A percentile compares a stretch with the other conserved stretches of the same genome.
phyloP scores from a whole-genome alignment of 345 rosid species.

The Odontarrhena argentea region DNA sequence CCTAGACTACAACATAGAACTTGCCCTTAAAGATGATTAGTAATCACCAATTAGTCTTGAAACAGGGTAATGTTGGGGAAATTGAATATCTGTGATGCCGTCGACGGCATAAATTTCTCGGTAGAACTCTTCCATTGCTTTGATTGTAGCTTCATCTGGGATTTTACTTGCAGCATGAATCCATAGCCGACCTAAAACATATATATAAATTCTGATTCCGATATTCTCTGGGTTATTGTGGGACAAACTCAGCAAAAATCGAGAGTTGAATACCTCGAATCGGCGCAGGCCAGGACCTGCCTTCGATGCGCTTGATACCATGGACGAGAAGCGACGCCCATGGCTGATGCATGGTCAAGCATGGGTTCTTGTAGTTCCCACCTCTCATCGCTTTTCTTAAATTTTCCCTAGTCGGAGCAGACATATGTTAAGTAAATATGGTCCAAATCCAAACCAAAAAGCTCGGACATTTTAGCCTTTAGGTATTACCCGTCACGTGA shows the following conservation, averaged over 20 bases:
- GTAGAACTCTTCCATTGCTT: constrained; percentile 92
- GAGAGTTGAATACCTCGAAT: constrained; percentile 54
- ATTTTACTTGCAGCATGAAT: constrained; percentile 92
- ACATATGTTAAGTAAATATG: too few species aligned
- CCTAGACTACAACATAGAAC: not conserved
- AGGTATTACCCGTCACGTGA: too few species aligned
- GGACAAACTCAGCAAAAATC: not conserved
- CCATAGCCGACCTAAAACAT: constrained; percentile 82
- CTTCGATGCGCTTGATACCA: constrained; percentile 94
- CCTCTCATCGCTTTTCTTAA: constrained; percentile 40
- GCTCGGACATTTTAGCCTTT: too few species aligned
- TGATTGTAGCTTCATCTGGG: constrained; percentile 82
- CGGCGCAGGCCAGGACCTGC: constrained; percentile 93
- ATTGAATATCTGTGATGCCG: constrained; percentile 63
- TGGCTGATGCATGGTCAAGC: constrained; percentile 93
- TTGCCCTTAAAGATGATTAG: not conserved
- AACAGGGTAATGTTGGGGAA: constrained; percentile 78
- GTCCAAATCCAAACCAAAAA: too few species aligned
- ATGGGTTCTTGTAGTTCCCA: constrained; percentile 77
- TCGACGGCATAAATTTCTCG: constrained; percentile 70
- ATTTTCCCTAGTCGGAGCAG: too few species aligned
- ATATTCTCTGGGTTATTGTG: too few species aligned
- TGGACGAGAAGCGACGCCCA: constrained; percentile 87
- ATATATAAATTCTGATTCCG: not conserved
- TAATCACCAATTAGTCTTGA: constrained; percentile 76